Conservation (phyloP, 345 rosid species). For the Sapria himalayana region DNA sequence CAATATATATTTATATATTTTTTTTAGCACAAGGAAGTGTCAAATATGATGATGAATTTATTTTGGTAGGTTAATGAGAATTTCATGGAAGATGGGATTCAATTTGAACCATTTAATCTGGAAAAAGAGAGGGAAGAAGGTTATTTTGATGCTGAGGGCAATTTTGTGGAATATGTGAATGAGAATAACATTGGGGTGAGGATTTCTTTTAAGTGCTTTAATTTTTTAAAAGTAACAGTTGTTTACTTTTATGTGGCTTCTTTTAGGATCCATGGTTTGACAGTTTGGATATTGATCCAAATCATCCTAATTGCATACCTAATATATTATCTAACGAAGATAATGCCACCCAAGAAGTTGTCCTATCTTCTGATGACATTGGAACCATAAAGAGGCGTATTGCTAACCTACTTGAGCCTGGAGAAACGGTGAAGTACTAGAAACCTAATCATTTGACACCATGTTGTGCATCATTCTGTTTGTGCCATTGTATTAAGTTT, state of each 20-base stretch:
- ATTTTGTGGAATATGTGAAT: conserved; percentile 67
- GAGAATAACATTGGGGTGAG: conserved; percentile 64
- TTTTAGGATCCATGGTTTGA: conserved; percentile 99
- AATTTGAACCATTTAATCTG: conserved; percentile 82
- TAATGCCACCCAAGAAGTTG: conserved; percentile 21
- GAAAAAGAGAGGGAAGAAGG: conserved; percentile 91
- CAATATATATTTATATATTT: too few relatives aligned
- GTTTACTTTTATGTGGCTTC: conserved; percentile 8
- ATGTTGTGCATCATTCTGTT: too few relatives aligned
- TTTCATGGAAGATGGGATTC: conserved; percentile 77
- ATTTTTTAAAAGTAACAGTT: neutral
- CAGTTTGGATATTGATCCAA: conserved; percentile 36
- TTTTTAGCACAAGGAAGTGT: too few relatives aligned
- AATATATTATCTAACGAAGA: conserved; percentile 11
- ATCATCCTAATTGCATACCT: conserved; percentile 22
- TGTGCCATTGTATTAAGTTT: too few relatives aligned
- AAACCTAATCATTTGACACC: too few relatives aligned
- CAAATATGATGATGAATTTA: conserved; percentile 14
- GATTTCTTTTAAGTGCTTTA: neutral
- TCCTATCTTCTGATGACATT: conserved; percentile 53
- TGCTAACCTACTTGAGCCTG: conserved; percentile 60
- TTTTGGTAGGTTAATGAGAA: conserved; percentile 47
- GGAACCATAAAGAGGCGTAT: conserved; percentile 66
- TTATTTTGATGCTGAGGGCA: conserved; percentile 75
- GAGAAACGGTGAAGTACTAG: conserved; percentile 77